Evolutionary conservation across 2,329 filamentous ascomycete genomes (phyloP).

Genomic region (Aspergillus pseudoterreus): DNA sequence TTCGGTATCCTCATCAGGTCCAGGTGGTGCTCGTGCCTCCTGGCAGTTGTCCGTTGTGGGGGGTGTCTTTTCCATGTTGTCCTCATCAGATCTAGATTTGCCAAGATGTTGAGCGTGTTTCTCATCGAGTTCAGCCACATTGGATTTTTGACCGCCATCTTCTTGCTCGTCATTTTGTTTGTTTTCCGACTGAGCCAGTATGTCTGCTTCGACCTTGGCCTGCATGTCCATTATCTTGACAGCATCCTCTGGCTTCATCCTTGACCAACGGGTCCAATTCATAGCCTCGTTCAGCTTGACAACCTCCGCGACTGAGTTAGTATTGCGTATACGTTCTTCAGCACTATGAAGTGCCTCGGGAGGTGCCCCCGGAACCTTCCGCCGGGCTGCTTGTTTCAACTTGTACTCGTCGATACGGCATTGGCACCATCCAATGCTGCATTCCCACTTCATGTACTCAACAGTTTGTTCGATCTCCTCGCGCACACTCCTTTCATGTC

Average conservation of each 20-base stretch:
- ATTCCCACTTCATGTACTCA: slow-evolving; percentile 48
- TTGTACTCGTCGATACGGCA: slow-evolving; percentile 44
- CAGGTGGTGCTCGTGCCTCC: not conserved
- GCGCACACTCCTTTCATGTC: slow-evolving; percentile 48
- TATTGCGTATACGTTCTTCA: slow-evolving; percentile 12
- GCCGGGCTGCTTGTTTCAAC: slow-evolving; percentile 31
- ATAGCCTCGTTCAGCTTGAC: not conserved
- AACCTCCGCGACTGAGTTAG: not conserved
- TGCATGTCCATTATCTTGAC: too few relatives aligned
- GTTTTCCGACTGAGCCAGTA: not conserved
- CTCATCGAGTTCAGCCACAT: too few relatives aligned
- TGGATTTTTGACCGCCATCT: too few relatives aligned
- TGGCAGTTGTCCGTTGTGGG: not conserved
- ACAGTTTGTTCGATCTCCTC: slow-evolving; percentile 55
- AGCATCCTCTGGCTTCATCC: slow-evolving; percentile 12
- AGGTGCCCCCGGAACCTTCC: not conserved
- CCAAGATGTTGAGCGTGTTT: too few relatives aligned
- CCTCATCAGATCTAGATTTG: not conserved
- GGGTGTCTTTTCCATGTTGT: slow-evolving; percentile 1
- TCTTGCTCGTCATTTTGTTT: too few relatives aligned
- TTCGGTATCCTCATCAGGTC: not conserved
- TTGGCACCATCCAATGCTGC: slow-evolving; percentile 46
- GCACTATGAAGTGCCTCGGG: slow-evolving; percentile 17
- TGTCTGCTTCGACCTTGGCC: not conserved
- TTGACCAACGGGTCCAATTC: not conserved